Base-by-base conservation (phyloP, 2,329 filamentous ascomycete species). In the Apiospora arundinis region DNA sequence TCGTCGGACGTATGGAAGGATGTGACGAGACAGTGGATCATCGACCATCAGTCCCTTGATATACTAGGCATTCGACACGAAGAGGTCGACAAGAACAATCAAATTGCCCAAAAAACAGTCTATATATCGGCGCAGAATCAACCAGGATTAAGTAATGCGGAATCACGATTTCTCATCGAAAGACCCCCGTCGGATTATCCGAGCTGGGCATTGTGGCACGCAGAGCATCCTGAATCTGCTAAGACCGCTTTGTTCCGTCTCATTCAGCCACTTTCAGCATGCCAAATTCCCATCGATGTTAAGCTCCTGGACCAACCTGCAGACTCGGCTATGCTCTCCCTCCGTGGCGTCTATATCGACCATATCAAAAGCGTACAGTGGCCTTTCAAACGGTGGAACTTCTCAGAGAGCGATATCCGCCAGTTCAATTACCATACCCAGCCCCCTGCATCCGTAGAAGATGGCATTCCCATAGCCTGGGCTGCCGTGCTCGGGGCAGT, bases 351-450 rank as follows among this genome's bases (percentile, higher is more conserved):
- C 2, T 21, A 66, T 12, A 42, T 70, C n/a, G 56, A 70, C n/a
- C 44, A 18, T 18, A 40, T 70, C 18, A 70, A 44, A 23, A 46
- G 40, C 12, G 69, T 70, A 25, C 69, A 70, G 32, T 70, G 69
- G 69, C 49, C 69, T 11, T 70, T 70, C 56, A 70, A 70, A 18
- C 52, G 69, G 40, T 70, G 69, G 69, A 66, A 44, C 32, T 70
- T 65, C 21, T 28, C 44, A 14, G 69, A 67, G 23, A 37, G 40
- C 56, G 69, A 70, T 46, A 70, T 70, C 12, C 52, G 69, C 23
- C 69, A 70, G 48, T 70, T 70, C 56, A 66, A 70, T 44, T 65
- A 70, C 56, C 44, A 48, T 23, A 63, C 32, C 25, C 23, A 63
- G 45, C 69, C 69, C 45, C 56, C 69, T 23, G 11, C 40, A 9